Base-by-base conservation (phyloP, 2,329 filamentous ascomycete species). In the Fusarium torulosum region DNA sequence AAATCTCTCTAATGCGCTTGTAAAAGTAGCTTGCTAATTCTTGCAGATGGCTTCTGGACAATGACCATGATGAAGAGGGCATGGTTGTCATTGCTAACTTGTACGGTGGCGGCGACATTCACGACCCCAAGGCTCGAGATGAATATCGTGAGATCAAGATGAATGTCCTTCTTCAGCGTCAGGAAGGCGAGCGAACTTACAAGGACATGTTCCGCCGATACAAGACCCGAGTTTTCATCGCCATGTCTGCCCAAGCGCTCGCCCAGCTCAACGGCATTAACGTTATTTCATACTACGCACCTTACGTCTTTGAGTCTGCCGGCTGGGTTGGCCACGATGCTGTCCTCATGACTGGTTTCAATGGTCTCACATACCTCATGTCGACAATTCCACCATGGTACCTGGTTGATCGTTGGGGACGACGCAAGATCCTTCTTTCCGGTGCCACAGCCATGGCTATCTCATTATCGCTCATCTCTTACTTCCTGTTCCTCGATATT, bases 141-240 rank as follows among this genome's bases (percentile, higher is more conserved):
- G 96, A 99, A 79, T 99, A 96, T 80, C 92, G 95, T 73, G 96
- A 98, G 75, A 99, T 99, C 83, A 99, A 99, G 84, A 97, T 97
- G 93, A 90, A 95, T 74, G 96, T 99, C 29, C 86, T 99, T 33
- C 84, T 98, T 23, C 90, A 95, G 78, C 92, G 96, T 51, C 94
- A 97, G 80, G 96, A 99, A 81, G 96, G 96, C 72, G 96, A 98
- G 81, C 88, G 96, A 71, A 89, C 92, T 0, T 99, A 98, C 79
- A 73, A 79, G 38, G 96, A 98, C 66, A 99, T 99, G 96, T 99
- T 98, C 84, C 90, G 87, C 74, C 89, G 93, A 66, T 98, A 98
- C 83, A 88, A 86, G 76, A 96, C 91, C 74, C 93, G 96, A 53
- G 95, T 98, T 69, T 93, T 98, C 75, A 98, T 98, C 77, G 96